Evolutionary conservation across 2,329 filamentous ascomycete species (phyloP), one percentile per base, ranked within the genome.

Genomic region (Verticillium albo-atrum): DNA sequence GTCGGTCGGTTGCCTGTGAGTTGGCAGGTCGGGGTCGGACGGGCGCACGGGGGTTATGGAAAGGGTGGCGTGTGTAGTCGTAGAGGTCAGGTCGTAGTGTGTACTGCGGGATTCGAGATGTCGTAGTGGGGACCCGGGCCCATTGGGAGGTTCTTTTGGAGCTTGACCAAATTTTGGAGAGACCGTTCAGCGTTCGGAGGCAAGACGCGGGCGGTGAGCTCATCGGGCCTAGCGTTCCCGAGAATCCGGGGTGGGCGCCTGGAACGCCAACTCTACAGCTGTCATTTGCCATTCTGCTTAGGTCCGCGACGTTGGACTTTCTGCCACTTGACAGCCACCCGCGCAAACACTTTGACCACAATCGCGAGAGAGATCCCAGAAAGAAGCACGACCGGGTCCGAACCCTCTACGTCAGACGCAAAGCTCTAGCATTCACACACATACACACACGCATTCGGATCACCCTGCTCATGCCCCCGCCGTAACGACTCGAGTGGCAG

Each of bases 141-240:
- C 23, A 30, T 10, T 54, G 30, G 30, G 35, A 17, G 6, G 15
- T 14, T 37, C 34, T 12, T 47, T 20, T 23, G 20, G 20, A 50
- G 42, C 42, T 56, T n/a, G 23, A 26, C 42, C 54, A 56, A 47
- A 56, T 28, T 35, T 56, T 47, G 54, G 28, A 52, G 30, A 34
- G n/a, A n/a, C n/a, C n/a, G n/a, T n/a, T n/a, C n/a, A n/a, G n/a
- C 30, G 17, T 23, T 26, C 12, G 30, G 30, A 35, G 59, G 59
- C 59, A 60, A 35, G 58, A 60, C 2, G 9, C 20, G 30, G 37
- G 59, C 59, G 59, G 59, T 58, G 53, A 25, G 14, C 14, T 20
- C 5, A 3, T 10, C 20, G 42, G 42, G 42, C 20, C 20, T 50
- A 50, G 42, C 42, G 42, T 50, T 50, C 42, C 42, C 42, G 42